phyloP scores from a whole-genome alignment of 331 rosid species.

The Arachis monticola region DNA sequence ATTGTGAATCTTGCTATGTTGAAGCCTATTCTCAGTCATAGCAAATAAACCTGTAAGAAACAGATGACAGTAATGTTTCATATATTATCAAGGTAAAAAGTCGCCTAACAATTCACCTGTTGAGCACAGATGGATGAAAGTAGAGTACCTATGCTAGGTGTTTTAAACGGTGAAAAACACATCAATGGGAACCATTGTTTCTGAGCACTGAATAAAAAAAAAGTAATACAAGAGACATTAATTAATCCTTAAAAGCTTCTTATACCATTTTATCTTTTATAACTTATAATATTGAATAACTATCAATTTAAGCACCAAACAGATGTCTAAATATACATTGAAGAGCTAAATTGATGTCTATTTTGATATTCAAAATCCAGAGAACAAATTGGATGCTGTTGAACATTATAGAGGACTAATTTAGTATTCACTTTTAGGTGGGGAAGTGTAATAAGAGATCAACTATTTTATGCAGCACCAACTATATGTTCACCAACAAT shows the following conservation, averaged over 20 bases:
- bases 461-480: constrained; percentile 22
- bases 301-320: neutral
- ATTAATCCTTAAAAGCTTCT: neutral
- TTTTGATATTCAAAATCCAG: neutral
- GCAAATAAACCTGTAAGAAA: constrained; percentile 80
- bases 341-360: neutral
- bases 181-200: constrained; percentile 10
- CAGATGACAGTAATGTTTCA: constrained; percentile 28
- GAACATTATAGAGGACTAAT: neutral
- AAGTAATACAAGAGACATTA: neutral
- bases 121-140: constrained; percentile 22
- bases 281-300: neutral
- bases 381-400: neutral
- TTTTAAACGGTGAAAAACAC: constrained; percentile 32
- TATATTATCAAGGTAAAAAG: constrained; percentile 25
- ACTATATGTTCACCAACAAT: constrained; percentile 28
- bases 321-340: neutral
- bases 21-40: constrained; percentile 68
- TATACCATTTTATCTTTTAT: neutral
- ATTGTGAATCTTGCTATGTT: constrained; percentile 58
- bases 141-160: neutral
- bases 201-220: constrained; percentile 8
- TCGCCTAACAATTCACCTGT: constrained; percentile 13
- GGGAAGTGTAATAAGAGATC: neutral
- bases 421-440: neutral